Percentiles rank a stretch among this genome's conserved stretches.
phyloP scores from a whole-genome alignment of 2,329 filamentous ascomycete genomes.

The Seiridium cupressi region DNA sequence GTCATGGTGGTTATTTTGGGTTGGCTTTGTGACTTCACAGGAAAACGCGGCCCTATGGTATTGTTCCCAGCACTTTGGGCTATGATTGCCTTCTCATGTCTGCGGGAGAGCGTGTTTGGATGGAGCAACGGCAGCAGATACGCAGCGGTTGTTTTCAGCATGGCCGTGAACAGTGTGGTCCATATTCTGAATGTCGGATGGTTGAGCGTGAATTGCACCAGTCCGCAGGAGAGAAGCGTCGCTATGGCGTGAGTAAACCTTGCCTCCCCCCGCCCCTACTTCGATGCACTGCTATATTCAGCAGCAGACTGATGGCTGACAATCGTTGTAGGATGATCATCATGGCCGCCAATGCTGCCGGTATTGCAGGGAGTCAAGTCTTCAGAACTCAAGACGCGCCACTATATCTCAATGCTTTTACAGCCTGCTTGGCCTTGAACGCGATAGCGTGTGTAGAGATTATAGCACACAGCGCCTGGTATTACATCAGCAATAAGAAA shows the following conservation, averaged over 20 bases:
- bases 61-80: slow-evolving; percentile 33
- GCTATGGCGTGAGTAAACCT: slow-evolving; percentile 25
- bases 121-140: slow-evolving; percentile 20
- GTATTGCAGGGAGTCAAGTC: no score
- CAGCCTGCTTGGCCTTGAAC: no score
- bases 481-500: no score
- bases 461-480: no score
- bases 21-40: slow-evolving; percentile 24
- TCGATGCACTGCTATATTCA: background rate
- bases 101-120: slow-evolving; percentile 21
- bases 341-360: no score
- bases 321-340: no score
- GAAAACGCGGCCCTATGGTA: slow-evolving; percentile 31
- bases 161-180: slow-evolving; percentile 26
- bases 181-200: slow-evolving; percentile 28
- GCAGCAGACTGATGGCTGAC: no score
- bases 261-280: background rate
- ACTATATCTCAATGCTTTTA: no score
- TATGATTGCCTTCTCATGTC: slow-evolving; percentile 33
- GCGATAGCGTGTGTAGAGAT: no score
- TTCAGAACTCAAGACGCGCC: no score
- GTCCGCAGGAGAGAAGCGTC: slow-evolving; percentile 24
- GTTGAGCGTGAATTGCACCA: slow-evolving; percentile 25
- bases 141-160: slow-evolving; percentile 15
- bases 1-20: slow-evolving; percentile 14